Evolutionary conservation across 345 rosid genomes (phyloP).

Genomic region (Melastoma malabathricum): DNA sequence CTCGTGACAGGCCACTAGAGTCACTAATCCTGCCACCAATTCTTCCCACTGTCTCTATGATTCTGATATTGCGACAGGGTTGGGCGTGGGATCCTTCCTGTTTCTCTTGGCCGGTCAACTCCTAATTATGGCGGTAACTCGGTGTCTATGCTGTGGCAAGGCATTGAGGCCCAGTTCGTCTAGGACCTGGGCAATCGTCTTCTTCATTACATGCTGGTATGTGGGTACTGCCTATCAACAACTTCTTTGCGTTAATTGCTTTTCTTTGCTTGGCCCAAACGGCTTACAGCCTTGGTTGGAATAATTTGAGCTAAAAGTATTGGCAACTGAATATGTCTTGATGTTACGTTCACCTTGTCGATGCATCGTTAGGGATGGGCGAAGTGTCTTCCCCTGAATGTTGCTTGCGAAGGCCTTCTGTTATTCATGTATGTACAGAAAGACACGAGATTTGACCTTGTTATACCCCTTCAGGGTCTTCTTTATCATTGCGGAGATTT

Average conservation of each 20-base stretch:
- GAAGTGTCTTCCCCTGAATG: too few species aligned
- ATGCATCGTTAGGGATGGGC: not conserved
- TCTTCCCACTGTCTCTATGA: conserved; percentile 53
- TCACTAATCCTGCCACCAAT: conserved; percentile 4
- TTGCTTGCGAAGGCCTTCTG: too few species aligned
- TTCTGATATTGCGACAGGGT: conserved; percentile 65
- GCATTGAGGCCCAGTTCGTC: conserved; percentile 65
- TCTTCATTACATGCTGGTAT: conserved; percentile 77
- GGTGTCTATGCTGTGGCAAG: conserved; percentile 79
- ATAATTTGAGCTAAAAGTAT: too few species aligned
- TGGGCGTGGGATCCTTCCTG: conserved; percentile 58
- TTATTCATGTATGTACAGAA: too few species aligned
- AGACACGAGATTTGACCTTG: not conserved
- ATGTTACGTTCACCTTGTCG: too few species aligned
- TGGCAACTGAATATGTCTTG: too few species aligned
- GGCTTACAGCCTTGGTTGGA: not conserved
- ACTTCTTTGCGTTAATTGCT: not conserved
- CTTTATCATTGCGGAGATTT: conserved; percentile 70
- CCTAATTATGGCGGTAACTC: conserved; percentile 46
- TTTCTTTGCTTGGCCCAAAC: not conserved
- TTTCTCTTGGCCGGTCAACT: conserved; percentile 55
- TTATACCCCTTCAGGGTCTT: conserved; percentile 44
- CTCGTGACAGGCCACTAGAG: conserved; percentile 25
- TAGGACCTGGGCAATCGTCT: conserved; percentile 61
- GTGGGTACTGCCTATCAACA: not conserved